Percentiles rank a stretch among this genome's conserved stretches.
Evolutionary conservation across 805 yeast genomes (phyloP).

Genomic region (Hermanozyma aechmeae): DNA sequence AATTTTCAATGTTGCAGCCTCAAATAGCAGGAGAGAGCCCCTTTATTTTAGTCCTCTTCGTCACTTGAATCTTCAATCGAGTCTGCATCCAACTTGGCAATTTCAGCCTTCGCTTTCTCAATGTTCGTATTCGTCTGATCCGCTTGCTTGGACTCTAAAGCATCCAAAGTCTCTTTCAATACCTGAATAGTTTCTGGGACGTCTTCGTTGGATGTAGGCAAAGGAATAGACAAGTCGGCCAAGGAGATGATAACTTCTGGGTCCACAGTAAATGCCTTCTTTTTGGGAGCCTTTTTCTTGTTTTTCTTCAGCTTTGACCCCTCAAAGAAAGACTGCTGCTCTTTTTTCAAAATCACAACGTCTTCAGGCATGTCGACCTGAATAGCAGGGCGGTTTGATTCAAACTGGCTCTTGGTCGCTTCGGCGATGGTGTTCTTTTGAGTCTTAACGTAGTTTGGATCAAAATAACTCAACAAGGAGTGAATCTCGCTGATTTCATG

Average conservation of each 20-base stretch:
- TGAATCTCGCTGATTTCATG: conserved; percentile 72
- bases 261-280: conserved; percentile 60
- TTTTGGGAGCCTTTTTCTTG: conserved; percentile 38
- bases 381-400: conserved; percentile 11
- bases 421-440: conserved; percentile 19
- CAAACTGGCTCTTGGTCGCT: conserved; percentile 16
- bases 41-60: too few species aligned
- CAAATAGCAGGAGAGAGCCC: too few species aligned
- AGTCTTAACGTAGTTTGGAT: conserved; percentile 66
- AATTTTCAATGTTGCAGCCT: too few species aligned
- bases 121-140: conserved; percentile 71
- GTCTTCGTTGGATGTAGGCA: conserved; percentile 72
- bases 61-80: conserved; percentile 12
- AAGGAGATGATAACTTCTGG: conserved; percentile 72
- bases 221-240: conserved; percentile 62
- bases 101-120: conserved; percentile 67
- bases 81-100: conserved; percentile 55
- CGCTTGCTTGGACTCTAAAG: conserved; percentile 65
- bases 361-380: conserved; percentile 56
- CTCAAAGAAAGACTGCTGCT: conserved; percentile 50
- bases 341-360: conserved; percentile 54
- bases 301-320: conserved; percentile 35
- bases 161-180: conserved; percentile 63
- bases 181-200: conserved; percentile 54
- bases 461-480: conserved; percentile 61